Evolutionary conservation across 148 eudicot genomes (phyloP), one percentile per base, ranked within the genome.

Genomic region (Agrostemma githago): DNA sequence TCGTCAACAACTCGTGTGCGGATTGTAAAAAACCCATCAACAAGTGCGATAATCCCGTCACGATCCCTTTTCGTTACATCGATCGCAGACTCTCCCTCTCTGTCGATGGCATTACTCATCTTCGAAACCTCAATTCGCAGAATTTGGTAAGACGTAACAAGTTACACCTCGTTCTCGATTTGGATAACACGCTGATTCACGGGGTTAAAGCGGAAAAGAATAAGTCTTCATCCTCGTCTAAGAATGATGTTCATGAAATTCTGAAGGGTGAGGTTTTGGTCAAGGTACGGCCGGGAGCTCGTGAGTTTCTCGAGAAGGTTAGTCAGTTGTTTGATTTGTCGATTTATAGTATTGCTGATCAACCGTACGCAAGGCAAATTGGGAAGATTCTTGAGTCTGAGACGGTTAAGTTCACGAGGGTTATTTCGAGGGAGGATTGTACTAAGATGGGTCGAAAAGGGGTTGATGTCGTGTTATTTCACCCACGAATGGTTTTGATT

Each of bases 181-280:
- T 62, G 4, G 66, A 62, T 37, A 10, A 34, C 16, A 62, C 66
- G 10, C 37, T 62, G 26, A 62, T 62, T 21, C 66, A 62, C 6
- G 26, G 4, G 2, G 3, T 11, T 51, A 51, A 51, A n/a, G 41
- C 42, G 10, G 37, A 3, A 7, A 37, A 62, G 14, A 62, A 62
- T 4, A 62, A 62, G 11, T 62, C 34, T 26, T 26, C 34, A 1
- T 26, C 34, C 34, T 26, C 34, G 34, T 12, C 66, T 4, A 62
- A 62, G 1, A 21, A 62, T 14, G 66, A 62, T 62, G 66, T 62
- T 62, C 37, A 62, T 37, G 66, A 62, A 34, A 26, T 62, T 62
- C 8, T 62, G 40, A 10, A 21, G 10, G 66, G 66, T 26, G 6
- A 26, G 15, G 4, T 3, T 0, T 62, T 62, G 66, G n/a, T 62